These are phyloP conservation scores for Effrenium voratum DNA, from an alignment of 73 alveolate species.

Conservation along the genomic window DNA sequence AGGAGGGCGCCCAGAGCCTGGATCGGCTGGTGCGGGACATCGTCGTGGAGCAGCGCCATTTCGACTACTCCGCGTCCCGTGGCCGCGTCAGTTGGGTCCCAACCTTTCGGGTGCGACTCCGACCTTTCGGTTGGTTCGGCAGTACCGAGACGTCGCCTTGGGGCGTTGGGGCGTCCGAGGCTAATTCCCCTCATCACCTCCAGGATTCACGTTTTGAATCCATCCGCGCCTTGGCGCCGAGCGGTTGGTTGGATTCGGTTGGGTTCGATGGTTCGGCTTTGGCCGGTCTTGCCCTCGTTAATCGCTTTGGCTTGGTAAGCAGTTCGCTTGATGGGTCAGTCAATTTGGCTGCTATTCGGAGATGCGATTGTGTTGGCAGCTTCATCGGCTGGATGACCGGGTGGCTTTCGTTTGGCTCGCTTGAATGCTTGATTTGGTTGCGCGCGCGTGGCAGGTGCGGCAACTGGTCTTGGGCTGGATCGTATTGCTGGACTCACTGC, in stretches of 20 bases:
- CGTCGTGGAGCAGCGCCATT: constrained; percentile 75
- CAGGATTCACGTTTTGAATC: constrained; percentile 73
- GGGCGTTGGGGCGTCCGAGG: neutral
- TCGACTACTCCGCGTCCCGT: constrained; percentile 45
- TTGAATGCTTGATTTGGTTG: too few relatives aligned
- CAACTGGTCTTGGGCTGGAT: constrained; percentile 89
- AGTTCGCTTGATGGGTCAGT: too few relatives aligned
- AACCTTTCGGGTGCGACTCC: too few relatives aligned
- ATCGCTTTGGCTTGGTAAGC: too few relatives aligned
- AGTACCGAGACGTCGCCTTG: constrained; percentile 43
- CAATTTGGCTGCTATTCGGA: too few relatives aligned
- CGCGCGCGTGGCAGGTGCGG: constrained; percentile 69
- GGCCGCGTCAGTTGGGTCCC: neutral
- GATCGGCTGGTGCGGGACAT: constrained; percentile 82
- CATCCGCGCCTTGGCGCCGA: neutral
- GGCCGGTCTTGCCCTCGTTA: too few relatives aligned
- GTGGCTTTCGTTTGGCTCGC: too few relatives aligned
- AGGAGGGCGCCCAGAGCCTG: constrained; percentile 91
- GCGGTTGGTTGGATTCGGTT: neutral
- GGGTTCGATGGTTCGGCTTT: too few relatives aligned
- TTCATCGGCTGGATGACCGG: too few relatives aligned
- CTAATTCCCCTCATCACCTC: constrained; percentile 69
- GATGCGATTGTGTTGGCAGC: too few relatives aligned
- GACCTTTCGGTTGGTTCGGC: too few relatives aligned
- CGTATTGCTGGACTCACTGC: constrained; percentile 78